phyloP scores from a whole-genome alignment of 2,329 filamentous ascomycete species.

The Pseudocercospora ulei region DNA sequence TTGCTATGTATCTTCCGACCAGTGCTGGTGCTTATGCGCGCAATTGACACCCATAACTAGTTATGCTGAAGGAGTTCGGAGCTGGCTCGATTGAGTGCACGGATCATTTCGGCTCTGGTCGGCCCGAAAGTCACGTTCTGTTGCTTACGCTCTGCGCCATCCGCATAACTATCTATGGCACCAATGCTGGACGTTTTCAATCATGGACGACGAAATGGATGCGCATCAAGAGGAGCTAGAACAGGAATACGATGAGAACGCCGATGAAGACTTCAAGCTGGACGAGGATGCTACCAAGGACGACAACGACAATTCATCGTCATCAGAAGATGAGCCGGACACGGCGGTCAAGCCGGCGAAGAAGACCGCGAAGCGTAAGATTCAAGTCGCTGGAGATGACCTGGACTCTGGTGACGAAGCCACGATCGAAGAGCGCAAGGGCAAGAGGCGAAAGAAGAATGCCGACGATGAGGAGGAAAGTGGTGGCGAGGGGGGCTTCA shows the following conservation, averaged over 20 bases:
- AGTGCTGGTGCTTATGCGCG: too few relatives aligned
- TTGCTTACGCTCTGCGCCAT: too few relatives aligned
- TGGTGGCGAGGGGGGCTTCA: constrained; percentile 44
- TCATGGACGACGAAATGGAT: constrained; percentile 18
- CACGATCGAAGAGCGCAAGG: constrained; percentile 44
- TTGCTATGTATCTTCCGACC: too few relatives aligned
- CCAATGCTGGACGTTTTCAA: not conserved
- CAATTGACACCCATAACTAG: too few relatives aligned
- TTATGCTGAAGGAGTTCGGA: too few relatives aligned
- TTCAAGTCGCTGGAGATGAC: constrained; percentile 32
- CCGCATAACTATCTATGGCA: too few relatives aligned
- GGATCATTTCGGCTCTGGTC: too few relatives aligned
- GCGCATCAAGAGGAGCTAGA: constrained; percentile 24
- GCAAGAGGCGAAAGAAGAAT: constrained; percentile 36
- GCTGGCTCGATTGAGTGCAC: too few relatives aligned
- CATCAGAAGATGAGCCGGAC: constrained; percentile 34
- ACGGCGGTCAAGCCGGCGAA: constrained; percentile 24
- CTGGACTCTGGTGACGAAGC: constrained; percentile 50
- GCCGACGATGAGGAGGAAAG: constrained; percentile 29
- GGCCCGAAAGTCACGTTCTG: too few relatives aligned
- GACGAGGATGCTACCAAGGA: constrained; percentile 29
- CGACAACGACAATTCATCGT: constrained; percentile 29
- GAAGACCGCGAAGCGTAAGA: constrained; percentile 35
- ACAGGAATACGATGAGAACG: constrained; percentile 38
- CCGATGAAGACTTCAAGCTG: constrained; percentile 40